phyloP scores from a whole-genome alignment of 164 flowering plant species.

The Pachysandra terminalis region DNA sequence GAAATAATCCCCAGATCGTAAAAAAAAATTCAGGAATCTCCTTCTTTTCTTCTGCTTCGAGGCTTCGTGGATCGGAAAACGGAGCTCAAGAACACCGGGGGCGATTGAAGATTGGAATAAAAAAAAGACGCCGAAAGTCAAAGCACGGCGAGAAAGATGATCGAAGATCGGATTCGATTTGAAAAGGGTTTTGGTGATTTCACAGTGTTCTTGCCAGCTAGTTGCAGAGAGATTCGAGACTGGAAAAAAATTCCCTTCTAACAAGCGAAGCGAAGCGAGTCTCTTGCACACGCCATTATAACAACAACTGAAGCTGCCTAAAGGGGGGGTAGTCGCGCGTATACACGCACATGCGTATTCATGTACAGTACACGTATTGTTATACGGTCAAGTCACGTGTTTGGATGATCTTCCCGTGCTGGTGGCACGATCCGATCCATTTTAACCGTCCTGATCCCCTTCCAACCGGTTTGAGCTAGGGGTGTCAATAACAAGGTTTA shows the following conservation, averaged over 20 bases:
- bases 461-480: too few relatives aligned
- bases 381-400: too few relatives aligned
- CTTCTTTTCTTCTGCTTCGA: neutral
- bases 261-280: neutral
- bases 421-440: too few relatives aligned
- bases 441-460: too few relatives aligned
- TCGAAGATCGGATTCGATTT: slow-evolving; percentile 5
- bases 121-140: neutral
- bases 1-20: slow-evolving; percentile 18
- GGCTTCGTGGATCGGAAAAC: slow-evolving; percentile 5
- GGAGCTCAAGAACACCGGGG: neutral
- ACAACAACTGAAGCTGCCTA: slow-evolving; percentile 4
- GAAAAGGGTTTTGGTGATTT: neutral
- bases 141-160: neutral
- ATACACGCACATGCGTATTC: too few relatives aligned
- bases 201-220: slow-evolving; percentile 3
- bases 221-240: slow-evolving; percentile 1
- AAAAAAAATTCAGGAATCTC: neutral
- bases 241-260: slow-evolving; percentile 10
- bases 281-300: neutral
- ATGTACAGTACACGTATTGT: too few relatives aligned
- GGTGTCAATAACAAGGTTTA: too few relatives aligned
- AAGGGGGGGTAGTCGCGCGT: neutral
- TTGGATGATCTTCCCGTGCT: too few relatives aligned
- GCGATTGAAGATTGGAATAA: neutral